Evolutionary conservation across 2,329 filamentous ascomycete genomes (phyloP).

Genomic region (Neopestalotiopsis sp.): DNA sequence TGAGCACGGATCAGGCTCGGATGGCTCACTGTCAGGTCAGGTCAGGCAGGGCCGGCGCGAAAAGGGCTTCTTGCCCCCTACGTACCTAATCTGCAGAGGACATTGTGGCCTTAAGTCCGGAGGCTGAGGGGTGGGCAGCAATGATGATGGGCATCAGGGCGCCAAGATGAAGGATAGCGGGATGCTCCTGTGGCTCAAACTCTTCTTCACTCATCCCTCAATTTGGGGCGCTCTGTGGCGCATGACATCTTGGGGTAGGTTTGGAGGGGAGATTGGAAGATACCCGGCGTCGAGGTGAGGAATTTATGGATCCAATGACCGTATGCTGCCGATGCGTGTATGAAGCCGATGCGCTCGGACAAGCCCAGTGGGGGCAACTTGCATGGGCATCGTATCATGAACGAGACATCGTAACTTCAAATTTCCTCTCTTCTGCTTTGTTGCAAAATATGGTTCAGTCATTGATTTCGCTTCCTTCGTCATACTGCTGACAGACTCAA

Average conservation of each 20-base stretch:
- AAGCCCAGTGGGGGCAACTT: neutral
- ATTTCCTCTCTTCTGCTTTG: neutral
- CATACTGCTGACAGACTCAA: neutral
- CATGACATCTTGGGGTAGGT: no score
- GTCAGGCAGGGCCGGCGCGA: no score
- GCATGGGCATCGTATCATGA: neutral
- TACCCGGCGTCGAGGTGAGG: neutral
- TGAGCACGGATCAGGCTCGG: no score
- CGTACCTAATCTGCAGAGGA: neutral
- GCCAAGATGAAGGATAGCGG: no score
- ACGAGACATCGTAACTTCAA: neutral
- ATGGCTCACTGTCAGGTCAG: no score
- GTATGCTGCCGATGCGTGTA: neutral
- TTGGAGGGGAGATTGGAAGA: no score
- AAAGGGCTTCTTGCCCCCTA: neutral
- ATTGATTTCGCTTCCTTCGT: neutral
- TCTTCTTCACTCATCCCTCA: no score
- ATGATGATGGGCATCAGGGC: no score
- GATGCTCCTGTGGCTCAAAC: neutral
- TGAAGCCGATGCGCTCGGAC: slow-evolving; percentile 2
- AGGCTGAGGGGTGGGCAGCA: neutral
- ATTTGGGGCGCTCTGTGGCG: no score
- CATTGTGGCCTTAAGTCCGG: slow-evolving; percentile 1
- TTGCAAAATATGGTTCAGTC: neutral
- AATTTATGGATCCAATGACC: neutral